Conservation (phyloP, 148 eudicot species). For the Euryodendron excelsum region DNA sequence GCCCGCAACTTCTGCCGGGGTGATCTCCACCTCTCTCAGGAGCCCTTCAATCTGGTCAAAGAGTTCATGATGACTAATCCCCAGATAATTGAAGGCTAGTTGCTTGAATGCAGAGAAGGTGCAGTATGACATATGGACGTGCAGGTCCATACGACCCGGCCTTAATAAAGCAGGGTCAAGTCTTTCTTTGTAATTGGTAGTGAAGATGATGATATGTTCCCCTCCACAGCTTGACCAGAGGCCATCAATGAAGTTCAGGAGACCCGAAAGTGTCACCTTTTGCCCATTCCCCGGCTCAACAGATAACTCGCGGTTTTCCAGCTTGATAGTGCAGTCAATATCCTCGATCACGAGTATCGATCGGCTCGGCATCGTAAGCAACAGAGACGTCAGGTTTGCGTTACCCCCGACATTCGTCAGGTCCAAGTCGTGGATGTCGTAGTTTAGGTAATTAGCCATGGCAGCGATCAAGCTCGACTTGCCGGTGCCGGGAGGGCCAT, state of each 20-base stretch:
- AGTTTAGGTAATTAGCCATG: conserved; percentile 9
- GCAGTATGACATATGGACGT: conserved; percentile 20
- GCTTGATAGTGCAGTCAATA: conserved; percentile 13
- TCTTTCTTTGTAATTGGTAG: conserved; percentile 14
- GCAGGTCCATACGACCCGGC: conserved; percentile 16
- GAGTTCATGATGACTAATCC: not conserved
- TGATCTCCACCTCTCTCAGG: not conserved
- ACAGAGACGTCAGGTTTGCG: conserved; percentile 2
- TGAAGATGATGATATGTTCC: conserved; percentile 15
- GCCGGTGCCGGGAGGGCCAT: conserved; percentile 14
- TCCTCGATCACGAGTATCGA: conserved; percentile 21
- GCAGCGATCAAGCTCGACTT: conserved; percentile 8
- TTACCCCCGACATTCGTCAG: not conserved
- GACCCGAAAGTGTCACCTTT: conserved; percentile 8
- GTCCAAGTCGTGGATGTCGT: conserved; percentile 17
- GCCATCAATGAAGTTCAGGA: conserved; percentile 18
- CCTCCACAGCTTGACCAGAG: conserved; percentile 17
- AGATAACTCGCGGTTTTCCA: not conserved
- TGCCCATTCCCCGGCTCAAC: not conserved
- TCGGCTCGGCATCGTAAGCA: conserved; percentile 10
- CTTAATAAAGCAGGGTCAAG: conserved; percentile 14
- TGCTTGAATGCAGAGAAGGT: conserved; percentile 17
- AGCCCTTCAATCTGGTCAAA: conserved; percentile 14
- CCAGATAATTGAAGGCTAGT: conserved; percentile 20
- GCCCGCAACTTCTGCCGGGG: conserved; percentile 14